Conservation (phyloP, 352 stramenopile genomes). For the Phytophthora colocasiae region DNA sequence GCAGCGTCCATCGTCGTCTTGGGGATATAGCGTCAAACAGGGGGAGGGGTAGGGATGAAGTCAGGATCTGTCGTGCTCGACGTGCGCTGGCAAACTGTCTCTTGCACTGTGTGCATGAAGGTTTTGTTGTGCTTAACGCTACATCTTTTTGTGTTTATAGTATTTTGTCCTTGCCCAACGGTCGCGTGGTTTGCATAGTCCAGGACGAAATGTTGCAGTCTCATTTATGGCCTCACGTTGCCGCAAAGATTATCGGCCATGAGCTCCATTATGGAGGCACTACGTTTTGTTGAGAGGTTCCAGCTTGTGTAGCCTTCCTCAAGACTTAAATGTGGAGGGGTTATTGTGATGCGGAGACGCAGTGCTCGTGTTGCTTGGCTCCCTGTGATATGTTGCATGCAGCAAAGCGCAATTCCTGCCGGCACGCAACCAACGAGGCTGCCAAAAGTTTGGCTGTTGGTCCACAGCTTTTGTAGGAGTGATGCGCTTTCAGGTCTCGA, state of each 20-base stretch:
- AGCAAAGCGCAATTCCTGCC: slow-evolving; percentile 13
- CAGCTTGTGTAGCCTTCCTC: no score
- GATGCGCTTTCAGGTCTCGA: slow-evolving; percentile 4
- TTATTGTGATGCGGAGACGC: not conserved
- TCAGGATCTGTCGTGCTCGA: no score
- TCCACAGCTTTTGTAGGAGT: not conserved
- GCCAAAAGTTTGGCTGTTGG: not conserved
- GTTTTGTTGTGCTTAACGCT: no score
- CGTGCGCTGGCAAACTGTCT: no score
- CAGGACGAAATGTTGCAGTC: not conserved
- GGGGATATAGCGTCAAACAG: no score
- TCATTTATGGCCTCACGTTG: not conserved
- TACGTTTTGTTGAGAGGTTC: no score
- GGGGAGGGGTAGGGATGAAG: no score
- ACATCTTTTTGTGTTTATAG: no score
- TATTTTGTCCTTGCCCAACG: no score
- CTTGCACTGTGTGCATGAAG: no score
- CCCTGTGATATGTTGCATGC: slow-evolving; percentile 6
- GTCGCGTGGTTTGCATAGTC: slow-evolving; percentile 20
- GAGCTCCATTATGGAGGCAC: no score
- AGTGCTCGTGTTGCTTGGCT: not conserved
- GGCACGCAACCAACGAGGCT: slow-evolving; percentile 7
- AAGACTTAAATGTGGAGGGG: not conserved
- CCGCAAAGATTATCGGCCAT: slow-evolving; percentile 1
- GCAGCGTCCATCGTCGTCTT: no score